phyloP scores from a whole-genome alignment of 192 early-diverging fungal species.

The Coemansia sp. region DNA sequence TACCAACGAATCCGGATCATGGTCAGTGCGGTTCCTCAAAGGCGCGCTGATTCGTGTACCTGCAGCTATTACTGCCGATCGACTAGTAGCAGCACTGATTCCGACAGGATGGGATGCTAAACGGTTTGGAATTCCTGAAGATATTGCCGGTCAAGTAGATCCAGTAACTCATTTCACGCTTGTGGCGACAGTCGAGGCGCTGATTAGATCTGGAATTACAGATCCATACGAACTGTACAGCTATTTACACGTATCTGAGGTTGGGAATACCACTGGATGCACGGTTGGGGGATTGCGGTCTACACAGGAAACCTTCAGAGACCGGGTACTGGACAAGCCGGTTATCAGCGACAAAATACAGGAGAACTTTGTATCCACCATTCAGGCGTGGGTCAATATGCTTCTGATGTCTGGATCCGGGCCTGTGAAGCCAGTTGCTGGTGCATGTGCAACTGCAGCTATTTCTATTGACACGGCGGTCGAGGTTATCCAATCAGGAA shows the following conservation, averaged over 20 bases:
- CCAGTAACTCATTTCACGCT: slow-evolving; percentile 83
- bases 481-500: slow-evolving; percentile 84
- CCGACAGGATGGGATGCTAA: slow-evolving; percentile 92
- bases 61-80: slow-evolving; percentile 83
- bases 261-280: slow-evolving; percentile 88
- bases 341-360: slow-evolving; percentile 85
- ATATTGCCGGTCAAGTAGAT: slow-evolving; percentile 88
- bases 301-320: slow-evolving; percentile 70
- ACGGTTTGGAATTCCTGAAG: slow-evolving; percentile 89
- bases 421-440: slow-evolving; percentile 77
- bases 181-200: slow-evolving; percentile 89
- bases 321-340: slow-evolving; percentile 73
- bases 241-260: slow-evolving; percentile 92
- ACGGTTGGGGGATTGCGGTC: slow-evolving; percentile 84
- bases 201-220: slow-evolving; percentile 86
- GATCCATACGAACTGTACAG: slow-evolving; percentile 97
- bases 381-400: slow-evolving; percentile 96
- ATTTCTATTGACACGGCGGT: slow-evolving; percentile 89
- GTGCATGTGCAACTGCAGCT: slow-evolving; percentile 91
- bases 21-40: slow-evolving; percentile 80
- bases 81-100: slow-evolving; percentile 83
- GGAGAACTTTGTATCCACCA: slow-evolving; percentile 94
- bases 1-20: slow-evolving; percentile 53
- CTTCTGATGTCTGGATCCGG: slow-evolving; percentile 88
- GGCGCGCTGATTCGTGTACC: slow-evolving; percentile 86